Evolutionary conservation across 1,284 basidiomycete genomes (phyloP), one percentile per base, ranked within the genome.

Genomic region (Trichosporon sp.): DNA sequence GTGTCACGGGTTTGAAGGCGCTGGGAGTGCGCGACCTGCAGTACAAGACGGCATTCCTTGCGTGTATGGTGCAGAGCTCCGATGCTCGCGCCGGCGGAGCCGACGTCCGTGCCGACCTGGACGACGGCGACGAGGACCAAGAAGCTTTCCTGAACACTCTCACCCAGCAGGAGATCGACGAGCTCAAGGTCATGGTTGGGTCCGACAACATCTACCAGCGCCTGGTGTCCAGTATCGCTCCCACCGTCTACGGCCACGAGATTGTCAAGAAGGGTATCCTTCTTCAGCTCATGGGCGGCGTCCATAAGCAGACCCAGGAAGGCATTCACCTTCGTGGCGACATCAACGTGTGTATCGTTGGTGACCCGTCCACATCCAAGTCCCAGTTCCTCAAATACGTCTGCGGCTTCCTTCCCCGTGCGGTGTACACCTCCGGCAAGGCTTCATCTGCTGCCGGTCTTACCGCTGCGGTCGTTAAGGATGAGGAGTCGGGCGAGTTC

Each of bases 301-400:
- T 99, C 12, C 96, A 99, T 85, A 99, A 99, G 82, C 89, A 95
- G 80, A 99, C 96, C 0, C 85, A 87, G 0, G 97, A 99, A 82
- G 97, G 97, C 60, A 99, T 99, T 88, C 89, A 98, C 80, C 87
- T 99, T 21, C 90, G 97, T 83, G 97, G 97, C 2, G 97, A 99
- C 78, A 91, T 99, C 83, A 99, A 99, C 78, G 95, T 99, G 69
- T 99, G 96, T 80, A 96, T 99, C 70, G 92, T 99, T 67, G 97
- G 97, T 51, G 97, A 99, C 78, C 97, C 97, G 1, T 94, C 91
- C 23, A 98, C 95, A 0, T 93, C 91, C 64, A 99, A 99, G 83
- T 98, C 96, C 0, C 97, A 99, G 81, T 99, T 99, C 86, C 86
- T 99, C 72, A 99, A 99, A 84, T 98, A 99, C 76, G 91, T 99